A percentile compares a stretch with the other conserved stretches of the same genome.
phyloP scores from a whole-genome alignment of 495 filamentous ascomycete genomes.

The Durotheca rogersii region DNA sequence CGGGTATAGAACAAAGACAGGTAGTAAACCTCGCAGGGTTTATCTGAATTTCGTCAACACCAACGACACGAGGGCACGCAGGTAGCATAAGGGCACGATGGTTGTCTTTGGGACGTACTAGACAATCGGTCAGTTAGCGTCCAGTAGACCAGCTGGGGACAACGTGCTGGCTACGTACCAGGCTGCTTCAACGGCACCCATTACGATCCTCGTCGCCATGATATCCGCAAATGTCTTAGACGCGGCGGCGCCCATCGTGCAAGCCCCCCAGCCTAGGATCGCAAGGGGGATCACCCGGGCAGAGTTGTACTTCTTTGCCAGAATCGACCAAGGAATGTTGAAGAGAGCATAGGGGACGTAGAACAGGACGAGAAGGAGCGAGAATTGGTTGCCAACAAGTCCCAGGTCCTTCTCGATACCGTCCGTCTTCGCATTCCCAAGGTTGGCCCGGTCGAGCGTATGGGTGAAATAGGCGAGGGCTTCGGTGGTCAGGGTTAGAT shows the following conservation, averaged over 20 bases:
- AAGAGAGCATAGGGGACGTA: conserved; percentile 30
- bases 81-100: no score
- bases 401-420: conserved; percentile 34
- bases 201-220: conserved; percentile 53
- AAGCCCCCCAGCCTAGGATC: conserved; percentile 38
- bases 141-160: not conserved
- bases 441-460: conserved; percentile 41
- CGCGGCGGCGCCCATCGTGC: conserved; percentile 40
- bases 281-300: conserved; percentile 27
- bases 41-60: conserved; percentile 12
- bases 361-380: conserved; percentile 33
- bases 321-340: conserved; percentile 22
- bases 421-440: conserved; percentile 44
- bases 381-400: conserved; percentile 34
- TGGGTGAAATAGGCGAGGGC: conserved; percentile 39
- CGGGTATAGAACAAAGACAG: conserved; percentile 22
- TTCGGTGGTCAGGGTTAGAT: conserved; percentile 6
- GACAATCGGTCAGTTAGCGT: not conserved
- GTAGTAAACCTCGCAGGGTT: conserved; percentile 20
- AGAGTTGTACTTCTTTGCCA: conserved; percentile 25
- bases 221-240: conserved; percentile 38
- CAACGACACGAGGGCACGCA: no score
- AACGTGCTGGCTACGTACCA: conserved; percentile 2
- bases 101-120: conserved; percentile 12
- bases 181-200: conserved; percentile 51